These are phyloP conservation scores for Novymonas esmeraldas DNA, from an alignment of 208 protist genomes.

Conservation along the genomic window DNA sequence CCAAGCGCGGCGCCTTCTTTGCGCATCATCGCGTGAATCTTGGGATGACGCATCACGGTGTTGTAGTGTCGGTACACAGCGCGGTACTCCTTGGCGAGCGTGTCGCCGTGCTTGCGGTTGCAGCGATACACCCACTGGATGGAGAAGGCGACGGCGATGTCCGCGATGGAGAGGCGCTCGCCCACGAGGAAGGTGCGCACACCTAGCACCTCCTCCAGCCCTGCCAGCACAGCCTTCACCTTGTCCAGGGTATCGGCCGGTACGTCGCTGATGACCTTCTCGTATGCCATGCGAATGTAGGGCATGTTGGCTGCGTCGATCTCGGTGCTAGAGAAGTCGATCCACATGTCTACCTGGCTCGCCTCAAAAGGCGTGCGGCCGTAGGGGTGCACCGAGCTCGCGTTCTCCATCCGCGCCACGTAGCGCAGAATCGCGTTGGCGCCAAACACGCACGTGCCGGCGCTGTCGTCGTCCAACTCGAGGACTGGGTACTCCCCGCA, in stretches of 20 bases:
- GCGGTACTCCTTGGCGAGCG: slow-evolving; percentile 60
- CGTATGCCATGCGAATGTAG: slow-evolving; percentile 49
- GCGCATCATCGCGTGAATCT: slow-evolving; percentile 66
- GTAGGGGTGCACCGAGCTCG: slow-evolving; percentile 54
- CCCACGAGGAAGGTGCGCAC: slow-evolving; percentile 85
- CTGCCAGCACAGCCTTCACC: slow-evolving; percentile 51
- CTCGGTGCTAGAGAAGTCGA: slow-evolving; percentile 81
- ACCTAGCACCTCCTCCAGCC: slow-evolving; percentile 63
- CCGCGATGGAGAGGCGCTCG: slow-evolving; percentile 79
- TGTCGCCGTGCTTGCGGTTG: slow-evolving; percentile 55
- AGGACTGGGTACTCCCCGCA: slow-evolving; percentile 77
- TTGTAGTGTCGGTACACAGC: slow-evolving; percentile 79
- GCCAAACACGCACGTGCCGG: slow-evolving; percentile 71
- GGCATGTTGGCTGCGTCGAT: slow-evolving; percentile 57
- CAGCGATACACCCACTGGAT: slow-evolving; percentile 69
- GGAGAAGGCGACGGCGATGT: slow-evolving; percentile 76
- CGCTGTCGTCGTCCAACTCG: slow-evolving; percentile 53
- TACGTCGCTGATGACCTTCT: slow-evolving; percentile 28
- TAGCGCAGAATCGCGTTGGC: slow-evolving; percentile 83
- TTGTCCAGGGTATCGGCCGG: slow-evolving; percentile 34
- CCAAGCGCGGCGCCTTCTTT: slow-evolving; percentile 53
- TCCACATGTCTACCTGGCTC: slow-evolving; percentile 85
- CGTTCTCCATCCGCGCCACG: slow-evolving; percentile 59
- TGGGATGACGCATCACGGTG: slow-evolving; percentile 77
- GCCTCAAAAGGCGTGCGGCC: slow-evolving; percentile 78